These are phyloP conservation scores for Candida sp. DNA, from an alignment of 1,139 yeast genomes.

Conservation along the genomic window DNA sequence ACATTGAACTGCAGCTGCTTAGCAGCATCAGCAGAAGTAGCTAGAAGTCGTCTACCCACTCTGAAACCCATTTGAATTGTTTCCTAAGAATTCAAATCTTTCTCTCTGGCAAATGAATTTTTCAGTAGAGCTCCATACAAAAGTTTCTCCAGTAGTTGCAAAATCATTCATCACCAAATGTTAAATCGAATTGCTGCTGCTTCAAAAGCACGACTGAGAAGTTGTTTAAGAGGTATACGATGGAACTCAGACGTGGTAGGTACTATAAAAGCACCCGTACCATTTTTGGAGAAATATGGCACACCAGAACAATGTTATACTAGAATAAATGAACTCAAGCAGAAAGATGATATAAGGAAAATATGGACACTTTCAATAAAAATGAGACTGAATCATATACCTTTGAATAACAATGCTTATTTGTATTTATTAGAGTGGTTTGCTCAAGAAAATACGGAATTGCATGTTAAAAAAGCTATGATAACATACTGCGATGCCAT, in stretches of 20 bases:
- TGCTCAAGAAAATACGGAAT: neutral
- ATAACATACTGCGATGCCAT: constrained; percentile 12
- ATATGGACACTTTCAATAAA: constrained; percentile 1
- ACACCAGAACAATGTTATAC: neutral
- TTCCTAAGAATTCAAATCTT: neutral
- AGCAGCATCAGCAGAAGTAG: constrained; percentile 20
- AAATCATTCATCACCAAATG: neutral
- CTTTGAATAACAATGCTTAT: constrained; percentile 1
- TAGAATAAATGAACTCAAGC: neutral
- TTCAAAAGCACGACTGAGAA: neutral
- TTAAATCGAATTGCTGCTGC: neutral
- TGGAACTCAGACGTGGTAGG: neutral
- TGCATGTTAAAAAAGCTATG: constrained; percentile 6
- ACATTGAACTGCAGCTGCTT: constrained; percentile 46
- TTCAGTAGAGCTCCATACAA: neutral
- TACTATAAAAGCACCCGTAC: neutral
- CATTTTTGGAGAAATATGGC: neutral
- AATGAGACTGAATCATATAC: neutral
- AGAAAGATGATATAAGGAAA: neutral
- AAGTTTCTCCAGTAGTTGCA: neutral
- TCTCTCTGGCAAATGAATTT: neutral
- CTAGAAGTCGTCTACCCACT: constrained; percentile 13
- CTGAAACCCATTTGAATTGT: neutral
- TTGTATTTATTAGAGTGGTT: neutral
- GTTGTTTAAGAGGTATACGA: neutral